Conservation (phyloP, 2,329 filamentous ascomycete genomes). For the Didymella exigua region DNA sequence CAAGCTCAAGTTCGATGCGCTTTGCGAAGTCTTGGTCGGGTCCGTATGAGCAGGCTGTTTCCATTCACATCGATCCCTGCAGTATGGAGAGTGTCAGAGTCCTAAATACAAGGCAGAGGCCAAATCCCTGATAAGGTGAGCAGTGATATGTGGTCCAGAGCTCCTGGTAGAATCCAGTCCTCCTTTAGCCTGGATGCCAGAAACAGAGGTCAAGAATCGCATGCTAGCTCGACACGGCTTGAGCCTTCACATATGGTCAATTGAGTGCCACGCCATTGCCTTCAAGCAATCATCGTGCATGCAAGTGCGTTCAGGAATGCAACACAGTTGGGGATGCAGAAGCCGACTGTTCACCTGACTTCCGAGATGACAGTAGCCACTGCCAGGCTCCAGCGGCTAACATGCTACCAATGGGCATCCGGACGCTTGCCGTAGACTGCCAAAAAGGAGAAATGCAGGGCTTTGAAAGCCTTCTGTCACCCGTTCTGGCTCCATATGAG, state of each 20-base stretch:
- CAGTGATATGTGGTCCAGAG: too few relatives aligned
- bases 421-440: background rate
- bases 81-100: too few relatives aligned
- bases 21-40: too few relatives aligned
- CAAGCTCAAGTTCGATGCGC: conserved; percentile 21
- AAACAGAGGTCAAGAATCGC: background rate
- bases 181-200: too few relatives aligned
- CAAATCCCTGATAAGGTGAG: too few relatives aligned
- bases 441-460: background rate
- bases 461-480: background rate
- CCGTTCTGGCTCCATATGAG: background rate
- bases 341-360: too few relatives aligned
- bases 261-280: background rate
- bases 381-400: background rate
- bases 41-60: too few relatives aligned
- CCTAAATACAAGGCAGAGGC: too few relatives aligned
- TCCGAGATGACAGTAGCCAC: background rate
- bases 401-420: background rate
- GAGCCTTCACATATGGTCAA: too few relatives aligned
- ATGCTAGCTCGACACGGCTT: background rate
- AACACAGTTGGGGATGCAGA: too few relatives aligned
- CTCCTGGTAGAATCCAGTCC: too few relatives aligned
- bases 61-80: too few relatives aligned
- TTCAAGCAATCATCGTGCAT: background rate
- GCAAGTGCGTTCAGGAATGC: background rate